phyloP scores from a whole-genome alignment of 1,284 basidiomycete genomes.

The Bondarzewia mesenterica region DNA sequence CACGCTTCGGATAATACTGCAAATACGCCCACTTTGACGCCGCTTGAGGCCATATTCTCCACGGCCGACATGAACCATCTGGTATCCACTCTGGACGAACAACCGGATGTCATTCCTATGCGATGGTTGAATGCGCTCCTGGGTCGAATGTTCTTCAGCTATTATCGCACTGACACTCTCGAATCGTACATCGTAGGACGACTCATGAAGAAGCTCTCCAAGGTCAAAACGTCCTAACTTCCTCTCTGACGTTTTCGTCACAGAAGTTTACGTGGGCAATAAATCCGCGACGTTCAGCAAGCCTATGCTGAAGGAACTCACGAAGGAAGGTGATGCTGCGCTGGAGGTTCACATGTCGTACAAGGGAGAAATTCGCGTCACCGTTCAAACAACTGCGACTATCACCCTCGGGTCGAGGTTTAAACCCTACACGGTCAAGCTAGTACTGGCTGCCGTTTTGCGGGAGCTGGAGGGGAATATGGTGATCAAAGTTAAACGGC shows the following conservation, averaged over 20 bases:
- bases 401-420: conserved; percentile 78
- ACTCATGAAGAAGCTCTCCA: conserved; percentile 89
- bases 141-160: conserved; percentile 88
- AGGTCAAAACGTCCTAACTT: conserved; percentile 85
- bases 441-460: conserved; percentile 83
- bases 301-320: conserved; percentile 96
- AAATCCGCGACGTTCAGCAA: conserved; percentile 81
- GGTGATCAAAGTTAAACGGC: conserved; percentile 86
- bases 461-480: conserved; percentile 89
- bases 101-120: conserved; percentile 92
- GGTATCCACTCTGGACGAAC: conserved; percentile 80
- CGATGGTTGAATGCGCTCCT: conserved; percentile 95
- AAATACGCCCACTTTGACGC: conserved; percentile 45
- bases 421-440: conserved; percentile 84
- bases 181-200: conserved; percentile 82
- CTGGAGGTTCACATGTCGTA: conserved; percentile 82
- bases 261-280: conserved; percentile 85
- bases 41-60: conserved; percentile 61
- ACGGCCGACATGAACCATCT: conserved; percentile 79
- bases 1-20: conserved; percentile 59
- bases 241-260: conserved; percentile 80
- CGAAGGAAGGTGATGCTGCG: conserved; percentile 84
- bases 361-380: conserved; percentile 84
- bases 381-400: conserved; percentile 81
- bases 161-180: conserved; percentile 77